Base-by-base conservation (phyloP, 106 monocot genomes). In the Apostasia shenzhenica region DNA sequence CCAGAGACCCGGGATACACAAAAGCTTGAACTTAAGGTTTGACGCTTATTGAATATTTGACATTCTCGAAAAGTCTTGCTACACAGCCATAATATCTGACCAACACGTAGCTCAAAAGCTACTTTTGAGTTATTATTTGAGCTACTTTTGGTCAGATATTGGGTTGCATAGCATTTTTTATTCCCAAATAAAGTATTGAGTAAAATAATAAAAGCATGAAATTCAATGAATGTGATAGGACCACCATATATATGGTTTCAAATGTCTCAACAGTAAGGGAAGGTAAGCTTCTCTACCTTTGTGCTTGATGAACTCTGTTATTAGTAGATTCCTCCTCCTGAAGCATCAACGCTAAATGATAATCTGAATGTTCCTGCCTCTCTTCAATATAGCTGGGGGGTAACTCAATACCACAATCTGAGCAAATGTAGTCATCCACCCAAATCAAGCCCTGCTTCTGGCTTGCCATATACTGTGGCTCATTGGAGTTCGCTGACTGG, bases 321-420 rank as follows among this genome's bases (percentile, higher is more conserved):
- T 54, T 48, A 51, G 63, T 65, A 44, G 74, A 70, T 68, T 93
- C 93, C 75, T 90, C 86, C 72, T 84, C 67, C 55, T 93, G 93
- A 76, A 93, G 90, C 59, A 59, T 81, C 78, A 81, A 70, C 2
- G 99, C 99, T 37, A 99, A 71, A 70, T 99, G 99, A 67, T 81
- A 99, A 57, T 99, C 99, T 38, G 73, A 72, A 72, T 99, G 99
- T 59, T 99, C 93, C 77, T 80, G 84, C 66, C 93, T 90, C 69
- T 93, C 99, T 52, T 81, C 81, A 43, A 71, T 70, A 63, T 93
- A 99, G 56, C 83, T 81, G 46, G 71, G 72, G 55, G 99, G 99
- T 39, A 99, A 60, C 80, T 93, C 85, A 54, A 80, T 72, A 43
- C 90, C 90, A 80, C 93, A 99, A 71, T 79, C 39, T 40, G 90